Evolutionary conservation across 2,329 filamentous ascomycete species (phyloP).

Genomic region (Orbilia oligospora): DNA sequence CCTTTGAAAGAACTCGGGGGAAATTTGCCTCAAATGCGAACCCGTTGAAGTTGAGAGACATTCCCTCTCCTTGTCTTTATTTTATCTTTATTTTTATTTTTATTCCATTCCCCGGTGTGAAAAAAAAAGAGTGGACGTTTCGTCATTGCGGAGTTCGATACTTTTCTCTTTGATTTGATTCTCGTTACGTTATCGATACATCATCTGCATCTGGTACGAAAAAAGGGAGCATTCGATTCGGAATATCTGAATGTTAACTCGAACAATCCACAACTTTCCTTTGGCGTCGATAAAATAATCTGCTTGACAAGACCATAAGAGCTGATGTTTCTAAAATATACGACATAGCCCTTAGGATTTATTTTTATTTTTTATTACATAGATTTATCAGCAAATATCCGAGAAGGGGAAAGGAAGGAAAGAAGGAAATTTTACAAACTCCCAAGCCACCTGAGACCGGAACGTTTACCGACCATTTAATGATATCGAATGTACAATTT

Average conservation of each 20-base stretch:
- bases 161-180: neutral
- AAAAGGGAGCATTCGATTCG: constrained; percentile 3
- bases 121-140: constrained; percentile 14
- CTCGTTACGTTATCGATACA: constrained; percentile 44
- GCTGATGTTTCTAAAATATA: neutral
- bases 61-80: neutral
- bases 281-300: neutral
- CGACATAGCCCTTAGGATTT: neutral
- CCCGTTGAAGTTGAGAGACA: neutral
- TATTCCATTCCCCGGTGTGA: neutral
- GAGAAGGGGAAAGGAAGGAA: neutral
- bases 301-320: neutral
- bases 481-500: constrained; percentile 28
- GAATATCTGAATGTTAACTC: neutral
- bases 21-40: constrained; percentile 10
- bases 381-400: neutral
- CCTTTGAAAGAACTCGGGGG: constrained; percentile 6
- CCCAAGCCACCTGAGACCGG: constrained; percentile 45
- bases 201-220: neutral
- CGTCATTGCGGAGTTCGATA: constrained; percentile 16
- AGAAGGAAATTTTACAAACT: neutral
- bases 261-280: constrained; percentile 4
- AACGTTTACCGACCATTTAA: constrained; percentile 31
- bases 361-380: constrained; percentile 2
- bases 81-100: neutral